These are phyloP conservation scores for Candida quercuum DNA, from an alignment of 805 yeast species.

Conservation along the genomic window DNA sequence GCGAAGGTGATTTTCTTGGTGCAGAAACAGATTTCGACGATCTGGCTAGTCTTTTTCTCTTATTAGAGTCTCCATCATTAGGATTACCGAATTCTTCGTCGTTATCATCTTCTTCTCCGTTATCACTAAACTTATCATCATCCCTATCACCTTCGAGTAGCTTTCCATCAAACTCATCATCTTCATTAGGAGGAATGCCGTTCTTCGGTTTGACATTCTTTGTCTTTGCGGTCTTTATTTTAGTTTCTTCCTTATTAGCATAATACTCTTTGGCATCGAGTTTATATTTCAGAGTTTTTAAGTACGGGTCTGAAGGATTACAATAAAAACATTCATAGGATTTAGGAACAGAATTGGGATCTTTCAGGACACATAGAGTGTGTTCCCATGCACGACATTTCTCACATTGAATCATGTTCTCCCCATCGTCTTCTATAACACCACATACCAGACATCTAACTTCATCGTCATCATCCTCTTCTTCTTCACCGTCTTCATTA, in stretches of 20 bases:
- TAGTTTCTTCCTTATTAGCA: constrained; percentile 1
- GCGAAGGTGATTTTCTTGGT: neutral
- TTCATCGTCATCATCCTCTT: constrained; percentile 29
- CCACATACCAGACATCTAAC: constrained; percentile 63
- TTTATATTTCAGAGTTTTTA: constrained; percentile 27
- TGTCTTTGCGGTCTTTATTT: neutral
- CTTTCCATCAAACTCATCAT: constrained; percentile 11
- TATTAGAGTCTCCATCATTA: neutral
- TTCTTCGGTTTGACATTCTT: constrained; percentile 1
- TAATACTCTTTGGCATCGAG: constrained; percentile 27
- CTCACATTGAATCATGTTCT: constrained; percentile 64
- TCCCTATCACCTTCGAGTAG: constrained; percentile 11
- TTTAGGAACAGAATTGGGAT: constrained; percentile 36
- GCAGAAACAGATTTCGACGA: constrained; percentile 1
- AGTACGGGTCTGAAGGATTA: constrained; percentile 29
- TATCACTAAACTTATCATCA: constrained; percentile 4
- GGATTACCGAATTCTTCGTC: constrained; percentile 23
- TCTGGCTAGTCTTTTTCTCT: neutral
- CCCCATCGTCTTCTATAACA: constrained; percentile 49
- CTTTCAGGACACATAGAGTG: constrained; percentile 50
- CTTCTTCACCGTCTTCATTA: constrained; percentile 20
- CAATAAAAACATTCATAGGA: constrained; percentile 53
- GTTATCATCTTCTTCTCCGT: constrained; percentile 6
- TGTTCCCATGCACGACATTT: constrained; percentile 71
- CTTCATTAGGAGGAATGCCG: constrained; percentile 2